Evolutionary conservation across 345 rosid species (phyloP), one percentile per base, ranked within the genome.

Genomic region (Anacardium occidentale): DNA sequence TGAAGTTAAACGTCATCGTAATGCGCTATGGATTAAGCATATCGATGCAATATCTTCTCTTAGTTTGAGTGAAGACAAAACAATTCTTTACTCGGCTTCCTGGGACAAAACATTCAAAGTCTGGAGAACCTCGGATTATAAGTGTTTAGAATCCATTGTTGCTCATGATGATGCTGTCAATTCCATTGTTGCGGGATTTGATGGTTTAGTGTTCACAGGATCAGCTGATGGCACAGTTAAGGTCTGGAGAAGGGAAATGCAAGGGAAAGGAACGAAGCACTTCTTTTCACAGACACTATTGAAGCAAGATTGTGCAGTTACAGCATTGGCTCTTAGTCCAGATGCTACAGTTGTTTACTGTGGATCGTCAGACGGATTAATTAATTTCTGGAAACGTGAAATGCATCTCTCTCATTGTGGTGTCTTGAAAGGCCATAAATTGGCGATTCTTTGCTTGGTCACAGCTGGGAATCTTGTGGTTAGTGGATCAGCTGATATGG

Each of bases 101-200:
- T 90, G 98, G 98, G 98, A 94, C 67, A 92, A 87, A 70, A 90
- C 98, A 11, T 88, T 92, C 47, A 94, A 94, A 63, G 91, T 90
- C 0, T 94, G 97, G 98, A 78, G 93, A 69, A 78, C 85, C n/a
- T 76, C 88, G 1, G 87, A 92, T 74, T 85, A 72, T 34, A 87
- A 87, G 64, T 94, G 95, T 42, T 64, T 94, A 11, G 98, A 94
- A 80, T 90, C 98, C 3, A 70, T 92, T 1, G 72, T 26, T 5
- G 88, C 98, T 29, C 98, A 94, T 10, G 97, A 94, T 21, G 98
- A 94, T 26, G 94, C 97, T 0, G 90, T 92, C 0, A 94, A 94
- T 62, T 81, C 97, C 0, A 72, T 90, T 17, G 87, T 89, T 0
- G 84, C 90, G 0, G 98, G 91, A 11, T 89, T 87, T 20, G 97